Conservation (phyloP, 257 asterid genomes). For the Petunia secreta region DNA sequence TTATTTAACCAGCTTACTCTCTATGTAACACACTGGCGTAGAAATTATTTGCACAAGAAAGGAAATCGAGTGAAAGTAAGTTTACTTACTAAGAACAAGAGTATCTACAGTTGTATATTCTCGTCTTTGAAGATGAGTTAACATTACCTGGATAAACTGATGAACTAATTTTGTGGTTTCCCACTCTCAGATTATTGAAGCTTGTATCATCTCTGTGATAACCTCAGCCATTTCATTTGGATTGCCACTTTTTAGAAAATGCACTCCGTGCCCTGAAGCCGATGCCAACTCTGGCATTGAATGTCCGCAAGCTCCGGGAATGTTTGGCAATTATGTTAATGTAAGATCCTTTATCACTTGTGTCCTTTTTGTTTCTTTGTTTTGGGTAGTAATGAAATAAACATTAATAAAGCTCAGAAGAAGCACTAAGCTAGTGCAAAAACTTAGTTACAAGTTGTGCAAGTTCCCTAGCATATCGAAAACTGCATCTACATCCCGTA, state of each 20-base stretch:
- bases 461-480: no score
- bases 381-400: no score
- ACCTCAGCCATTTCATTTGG: slow-evolving; percentile 93
- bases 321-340: slow-evolving; percentile 96
- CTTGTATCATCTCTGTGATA: slow-evolving; percentile 79
- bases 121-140: background rate
- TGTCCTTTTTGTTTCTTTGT: no score
- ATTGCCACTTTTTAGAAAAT: slow-evolving; percentile 80
- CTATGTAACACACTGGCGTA: slow-evolving; percentile 83
- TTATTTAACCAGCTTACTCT: slow-evolving; percentile 93
- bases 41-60: slow-evolving; percentile 89
- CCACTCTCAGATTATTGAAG: slow-evolving; percentile 79
- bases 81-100: slow-evolving; percentile 17
- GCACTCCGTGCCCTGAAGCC: slow-evolving; percentile 94
- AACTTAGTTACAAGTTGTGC: no score
- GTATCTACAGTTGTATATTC: background rate
- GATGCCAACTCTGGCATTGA: slow-evolving; percentile 81
- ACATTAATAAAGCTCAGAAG: no score
- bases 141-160: background rate
- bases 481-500: no score
- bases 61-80: slow-evolving; percentile 89
- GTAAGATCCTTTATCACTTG: slow-evolving; percentile 49
- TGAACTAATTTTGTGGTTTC: slow-evolving; percentile 29
- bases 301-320: slow-evolving; percentile 98
- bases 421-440: no score